Evolutionary conservation across 345 rosid genomes (phyloP).

Genomic region (Adansonia digitata): DNA sequence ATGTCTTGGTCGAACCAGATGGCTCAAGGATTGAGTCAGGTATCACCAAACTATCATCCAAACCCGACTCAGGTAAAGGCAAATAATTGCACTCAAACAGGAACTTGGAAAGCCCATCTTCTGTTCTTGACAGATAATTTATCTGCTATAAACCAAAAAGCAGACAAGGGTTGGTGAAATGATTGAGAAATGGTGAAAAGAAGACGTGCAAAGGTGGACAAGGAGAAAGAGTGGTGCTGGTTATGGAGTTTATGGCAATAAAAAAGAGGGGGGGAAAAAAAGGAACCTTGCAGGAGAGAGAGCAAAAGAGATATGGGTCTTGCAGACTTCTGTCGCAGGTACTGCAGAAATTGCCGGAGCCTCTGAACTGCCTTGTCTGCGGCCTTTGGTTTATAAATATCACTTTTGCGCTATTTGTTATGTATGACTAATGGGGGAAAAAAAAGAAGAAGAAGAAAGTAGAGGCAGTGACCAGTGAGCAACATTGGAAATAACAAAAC

Average conservation of each 20-base stretch:
- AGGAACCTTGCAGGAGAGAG: conserved; percentile 82
- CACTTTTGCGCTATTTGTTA: conserved; percentile 74
- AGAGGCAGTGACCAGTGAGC: neutral
- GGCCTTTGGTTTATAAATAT: conserved; percentile 81
- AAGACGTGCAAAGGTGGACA: neutral
- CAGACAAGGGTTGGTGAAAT: conserved; percentile 1
- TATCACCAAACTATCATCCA: conserved; percentile 45
- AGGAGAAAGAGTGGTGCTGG: neutral
- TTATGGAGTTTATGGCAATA: neutral
- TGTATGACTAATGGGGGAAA: conserved; percentile 53
- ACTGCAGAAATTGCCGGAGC: conserved; percentile 59
- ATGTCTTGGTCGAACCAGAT: conserved; percentile 44
- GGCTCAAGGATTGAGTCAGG: conserved; percentile 67
- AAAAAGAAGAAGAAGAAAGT: neutral
- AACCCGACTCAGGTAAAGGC: conserved; percentile 49
- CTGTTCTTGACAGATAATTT: conserved; percentile 42
- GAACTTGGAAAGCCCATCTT: conserved; percentile 58
- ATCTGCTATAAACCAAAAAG: conserved; percentile 34
- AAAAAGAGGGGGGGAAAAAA: neutral
- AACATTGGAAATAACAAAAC: neutral
- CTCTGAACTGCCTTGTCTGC: conserved; percentile 53
- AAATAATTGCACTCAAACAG: conserved; percentile 60
- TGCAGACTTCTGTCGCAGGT: conserved; percentile 73
- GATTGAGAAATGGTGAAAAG: neutral
- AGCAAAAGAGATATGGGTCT: conserved; percentile 67